These are phyloP conservation scores for Serendipita indica DNA, from an alignment of 768 basidiomycete genomes.

Conservation along the genomic window DNA sequence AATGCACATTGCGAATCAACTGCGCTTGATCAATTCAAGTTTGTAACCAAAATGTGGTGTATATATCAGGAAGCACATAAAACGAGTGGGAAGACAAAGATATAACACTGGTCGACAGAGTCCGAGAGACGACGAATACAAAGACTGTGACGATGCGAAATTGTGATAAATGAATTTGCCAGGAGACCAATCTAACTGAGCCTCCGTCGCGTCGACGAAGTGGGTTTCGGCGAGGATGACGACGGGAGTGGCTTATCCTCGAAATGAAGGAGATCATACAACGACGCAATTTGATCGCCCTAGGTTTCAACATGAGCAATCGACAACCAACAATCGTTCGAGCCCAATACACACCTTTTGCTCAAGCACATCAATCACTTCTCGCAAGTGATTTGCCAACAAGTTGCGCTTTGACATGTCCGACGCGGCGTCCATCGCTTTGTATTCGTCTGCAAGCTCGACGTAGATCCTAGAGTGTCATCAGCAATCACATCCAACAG, in stretches of 20 bases:
- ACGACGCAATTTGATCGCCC: slow-evolving; percentile 88
- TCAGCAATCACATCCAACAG: slow-evolving; percentile 1
- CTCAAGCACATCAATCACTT: slow-evolving; percentile 85
- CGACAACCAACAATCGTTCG: background rate
- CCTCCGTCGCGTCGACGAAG: too few relatives aligned
- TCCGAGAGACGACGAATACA: too few relatives aligned
- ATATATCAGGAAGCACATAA: too few relatives aligned
- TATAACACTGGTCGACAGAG: too few relatives aligned
- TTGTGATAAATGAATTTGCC: too few relatives aligned
- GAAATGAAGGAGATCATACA: slow-evolving; percentile 73
- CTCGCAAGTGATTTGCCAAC: slow-evolving; percentile 76
- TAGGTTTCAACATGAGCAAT: slow-evolving; percentile 20
- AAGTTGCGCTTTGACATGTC: slow-evolving; percentile 68
- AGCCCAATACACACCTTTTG: slow-evolving; percentile 46
- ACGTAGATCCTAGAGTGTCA: slow-evolving; percentile 55
- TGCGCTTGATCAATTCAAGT: too few relatives aligned
- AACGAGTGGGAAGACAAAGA: too few relatives aligned
- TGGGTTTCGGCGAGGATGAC: too few relatives aligned
- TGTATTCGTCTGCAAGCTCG: slow-evolving; percentile 88
- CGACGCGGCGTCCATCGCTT: slow-evolving; percentile 68
- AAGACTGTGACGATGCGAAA: too few relatives aligned
- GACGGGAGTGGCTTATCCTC: slow-evolving; percentile 38
- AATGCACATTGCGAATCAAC: too few relatives aligned
- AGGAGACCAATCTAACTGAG: too few relatives aligned
- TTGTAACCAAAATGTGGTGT: too few relatives aligned